Evolutionary conservation across 306 rosid species (phyloP).

Genomic region (Vicia faba): DNA sequence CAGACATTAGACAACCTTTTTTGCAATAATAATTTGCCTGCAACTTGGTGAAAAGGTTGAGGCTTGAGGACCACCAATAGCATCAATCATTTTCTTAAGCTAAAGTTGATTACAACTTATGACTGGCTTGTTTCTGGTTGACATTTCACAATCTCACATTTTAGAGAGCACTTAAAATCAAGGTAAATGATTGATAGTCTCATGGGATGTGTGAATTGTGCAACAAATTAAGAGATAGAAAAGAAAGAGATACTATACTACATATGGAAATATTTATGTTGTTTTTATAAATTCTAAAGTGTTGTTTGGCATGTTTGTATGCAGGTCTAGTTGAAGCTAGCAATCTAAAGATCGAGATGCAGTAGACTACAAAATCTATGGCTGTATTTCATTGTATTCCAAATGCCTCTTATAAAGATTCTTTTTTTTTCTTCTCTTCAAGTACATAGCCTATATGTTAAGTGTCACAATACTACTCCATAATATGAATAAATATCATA

Average conservation of each 20-base stretch:
- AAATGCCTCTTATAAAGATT: conserved; percentile 44
- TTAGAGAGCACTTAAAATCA: conserved; percentile 21
- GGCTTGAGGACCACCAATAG: conserved; percentile 6
- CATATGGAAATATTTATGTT: neutral
- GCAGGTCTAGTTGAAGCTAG: conserved; percentile 74
- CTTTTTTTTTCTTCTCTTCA: conserved; percentile 44
- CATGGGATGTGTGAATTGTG: neutral
- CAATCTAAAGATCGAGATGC: conserved; percentile 77
- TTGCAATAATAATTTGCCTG: conserved; percentile 4
- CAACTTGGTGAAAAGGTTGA: conserved; percentile 19
- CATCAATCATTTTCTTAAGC: conserved; percentile 30
- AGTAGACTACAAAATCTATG: conserved; percentile 49
- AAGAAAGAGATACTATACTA: neutral
- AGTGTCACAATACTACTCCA: conserved; percentile 55
- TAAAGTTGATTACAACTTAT: conserved; percentile 23
- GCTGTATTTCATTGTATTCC: conserved; percentile 41
- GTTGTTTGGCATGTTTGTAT: conserved; percentile 33
- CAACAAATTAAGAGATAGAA: neutral
- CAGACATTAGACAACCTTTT: neutral
- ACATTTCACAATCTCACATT: conserved; percentile 24
- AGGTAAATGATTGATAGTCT: neutral
- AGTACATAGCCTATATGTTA: conserved; percentile 56
- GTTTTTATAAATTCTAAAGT: conserved; percentile 33
- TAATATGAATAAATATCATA: conserved; percentile 56
- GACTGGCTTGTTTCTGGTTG: conserved; percentile 36